Evolutionary conservation across 2,329 filamentous ascomycete genomes (phyloP).

Genomic region (Chaetomium strumarium): DNA sequence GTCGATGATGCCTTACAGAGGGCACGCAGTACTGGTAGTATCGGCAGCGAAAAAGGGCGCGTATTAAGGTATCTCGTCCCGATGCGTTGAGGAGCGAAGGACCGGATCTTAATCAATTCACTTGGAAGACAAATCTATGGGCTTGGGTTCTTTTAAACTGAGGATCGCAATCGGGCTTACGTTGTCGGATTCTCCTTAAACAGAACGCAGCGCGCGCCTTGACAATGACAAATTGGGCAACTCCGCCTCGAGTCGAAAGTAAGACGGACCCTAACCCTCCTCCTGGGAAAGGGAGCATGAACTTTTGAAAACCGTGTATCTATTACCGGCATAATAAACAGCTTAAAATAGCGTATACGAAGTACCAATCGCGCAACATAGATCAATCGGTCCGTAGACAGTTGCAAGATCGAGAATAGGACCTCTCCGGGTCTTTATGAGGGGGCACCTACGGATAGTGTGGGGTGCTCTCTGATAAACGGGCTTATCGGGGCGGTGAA

Average conservation of each 20-base stretch:
- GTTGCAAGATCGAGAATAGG: too few species aligned
- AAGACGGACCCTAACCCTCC: constrained; percentile 12
- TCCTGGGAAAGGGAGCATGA: too few species aligned
- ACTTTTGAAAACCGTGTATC: too few species aligned
- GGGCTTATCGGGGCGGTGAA: constrained; percentile 24
- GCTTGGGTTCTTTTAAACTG: too few species aligned
- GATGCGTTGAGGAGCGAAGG: not conserved
- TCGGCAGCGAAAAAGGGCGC: not conserved
- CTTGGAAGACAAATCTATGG: too few species aligned
- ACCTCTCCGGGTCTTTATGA: not conserved
- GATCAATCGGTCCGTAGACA: constrained; percentile 6
- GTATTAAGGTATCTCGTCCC: not conserved
- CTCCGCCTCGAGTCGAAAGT: not conserved
- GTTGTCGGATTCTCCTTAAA: constrained; percentile 5
- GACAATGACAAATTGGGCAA: constrained; percentile 11
- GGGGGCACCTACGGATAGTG: too few species aligned
- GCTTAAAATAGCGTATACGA: too few species aligned
- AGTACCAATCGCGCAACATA: too few species aligned
- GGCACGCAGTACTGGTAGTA: not conserved
- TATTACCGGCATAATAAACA: too few species aligned
- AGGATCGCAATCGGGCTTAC: too few species aligned
- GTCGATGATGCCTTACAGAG: not conserved
- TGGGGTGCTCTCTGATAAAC: constrained; percentile 16
- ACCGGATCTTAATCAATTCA: not conserved
- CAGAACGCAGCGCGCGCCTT: not conserved